Evolutionary conservation across 2,329 filamentous ascomycete genomes (phyloP).

Genomic region (Penicillium sp.): DNA sequence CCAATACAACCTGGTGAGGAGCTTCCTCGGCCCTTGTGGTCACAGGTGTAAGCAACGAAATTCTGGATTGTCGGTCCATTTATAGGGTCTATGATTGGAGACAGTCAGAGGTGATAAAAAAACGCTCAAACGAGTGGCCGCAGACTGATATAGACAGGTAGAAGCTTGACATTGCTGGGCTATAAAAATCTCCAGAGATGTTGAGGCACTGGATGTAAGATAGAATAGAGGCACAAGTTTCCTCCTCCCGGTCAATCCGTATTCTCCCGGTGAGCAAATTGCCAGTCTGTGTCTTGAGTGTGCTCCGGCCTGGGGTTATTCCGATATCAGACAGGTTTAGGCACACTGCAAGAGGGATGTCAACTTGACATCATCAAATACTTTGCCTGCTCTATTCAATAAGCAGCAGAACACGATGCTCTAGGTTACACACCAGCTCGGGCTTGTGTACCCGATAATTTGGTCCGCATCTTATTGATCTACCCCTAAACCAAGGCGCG

Average conservation of each 20-base stretch:
- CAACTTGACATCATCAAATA: constrained; percentile 7
- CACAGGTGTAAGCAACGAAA: constrained; percentile 35
- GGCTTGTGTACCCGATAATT: neutral
- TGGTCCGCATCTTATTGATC: neutral
- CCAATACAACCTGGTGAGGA: constrained; percentile 41
- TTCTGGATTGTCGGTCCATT: neutral
- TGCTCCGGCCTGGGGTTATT: neutral
- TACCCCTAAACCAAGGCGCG: neutral
- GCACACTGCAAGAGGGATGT: constrained; percentile 13
- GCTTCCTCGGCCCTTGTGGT: constrained; percentile 45
- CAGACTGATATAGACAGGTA: neutral
- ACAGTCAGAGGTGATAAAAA: neutral
- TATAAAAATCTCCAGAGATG: neutral
- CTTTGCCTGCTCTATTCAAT: constrained; percentile 4
- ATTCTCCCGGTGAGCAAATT: neutral
- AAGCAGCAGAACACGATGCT: neutral
- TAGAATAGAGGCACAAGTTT: neutral
- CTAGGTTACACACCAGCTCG: neutral
- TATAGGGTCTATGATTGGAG: neutral
- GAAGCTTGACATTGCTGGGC: neutral
- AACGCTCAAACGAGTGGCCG: too few relatives aligned
- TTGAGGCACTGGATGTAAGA: neutral
- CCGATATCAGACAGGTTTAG: neutral
- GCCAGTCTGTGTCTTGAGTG: neutral
- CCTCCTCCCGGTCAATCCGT: neutral